phyloP scores from a whole-genome alignment of 2,329 filamentous ascomycete genomes.

The Aspergillaceae sp. region DNA sequence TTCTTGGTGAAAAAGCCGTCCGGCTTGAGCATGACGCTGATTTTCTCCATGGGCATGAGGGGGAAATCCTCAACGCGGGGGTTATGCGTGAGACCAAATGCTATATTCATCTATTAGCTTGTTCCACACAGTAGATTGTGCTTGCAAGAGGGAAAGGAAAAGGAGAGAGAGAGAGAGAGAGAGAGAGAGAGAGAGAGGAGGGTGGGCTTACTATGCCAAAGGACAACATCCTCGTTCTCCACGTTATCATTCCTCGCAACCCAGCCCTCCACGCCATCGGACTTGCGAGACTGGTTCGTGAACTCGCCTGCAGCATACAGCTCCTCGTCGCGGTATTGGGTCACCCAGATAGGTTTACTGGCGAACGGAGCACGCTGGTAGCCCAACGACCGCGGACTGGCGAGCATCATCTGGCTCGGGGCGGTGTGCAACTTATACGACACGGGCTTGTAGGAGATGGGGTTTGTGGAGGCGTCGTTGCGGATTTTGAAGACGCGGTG shows the following conservation, averaged over 20 bases:
- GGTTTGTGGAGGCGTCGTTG: slow-evolving; percentile 45
- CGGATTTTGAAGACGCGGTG: slow-evolving; percentile 53
- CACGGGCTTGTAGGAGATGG: slow-evolving; percentile 46
- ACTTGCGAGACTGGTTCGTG: slow-evolving; percentile 49
- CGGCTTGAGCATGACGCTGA: slow-evolving; percentile 41
- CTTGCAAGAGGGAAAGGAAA: background rate
- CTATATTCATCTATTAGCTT: slow-evolving; percentile 13
- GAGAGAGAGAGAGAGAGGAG: slow-evolving; percentile 24
- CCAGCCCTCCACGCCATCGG: slow-evolving; percentile 48
- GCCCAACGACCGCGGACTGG: slow-evolving; percentile 41
- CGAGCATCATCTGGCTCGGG: slow-evolving; percentile 51
- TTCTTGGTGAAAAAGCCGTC: slow-evolving; percentile 47
- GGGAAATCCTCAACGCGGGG: slow-evolving; percentile 59
- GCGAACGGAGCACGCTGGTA: slow-evolving; percentile 47
- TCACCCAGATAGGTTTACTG: slow-evolving; percentile 49
- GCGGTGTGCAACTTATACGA: slow-evolving; percentile 50
- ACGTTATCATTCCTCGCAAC: slow-evolving; percentile 39
- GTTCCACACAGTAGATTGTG: background rate
- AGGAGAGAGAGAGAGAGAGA: slow-evolving; percentile 32
- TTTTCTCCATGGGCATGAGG: slow-evolving; percentile 56
- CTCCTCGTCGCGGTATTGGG: slow-evolving; percentile 46
- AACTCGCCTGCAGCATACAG: slow-evolving; percentile 48
- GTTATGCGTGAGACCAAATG: slow-evolving; percentile 54
- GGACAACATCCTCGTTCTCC: slow-evolving; percentile 37
- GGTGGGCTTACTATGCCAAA: slow-evolving; percentile 30